A percentile compares a stretch with the other conserved stretches of the same genome.
phyloP scores from a whole-genome alignment of 2,329 filamentous ascomycete genomes.

The Hypoxylon sp. region DNA sequence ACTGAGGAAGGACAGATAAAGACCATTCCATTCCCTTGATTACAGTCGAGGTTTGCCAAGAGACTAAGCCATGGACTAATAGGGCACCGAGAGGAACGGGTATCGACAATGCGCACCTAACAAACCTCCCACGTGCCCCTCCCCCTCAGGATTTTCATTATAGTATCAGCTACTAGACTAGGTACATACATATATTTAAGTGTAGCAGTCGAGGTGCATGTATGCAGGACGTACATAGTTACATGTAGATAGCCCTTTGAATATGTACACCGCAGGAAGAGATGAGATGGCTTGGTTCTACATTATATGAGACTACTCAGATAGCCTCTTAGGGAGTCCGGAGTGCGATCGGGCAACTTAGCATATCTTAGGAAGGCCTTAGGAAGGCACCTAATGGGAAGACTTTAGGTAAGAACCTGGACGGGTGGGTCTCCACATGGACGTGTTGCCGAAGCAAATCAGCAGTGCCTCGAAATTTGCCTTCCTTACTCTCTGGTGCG shows the following conservation, averaged over 20 bases:
- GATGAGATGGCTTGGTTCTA: neutral
- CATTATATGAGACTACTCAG: neutral
- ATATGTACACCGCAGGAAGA: neutral
- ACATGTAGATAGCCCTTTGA: neutral
- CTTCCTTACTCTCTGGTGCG: constrained; percentile 35
- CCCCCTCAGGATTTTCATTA: constrained; percentile 25
- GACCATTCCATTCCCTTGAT: constrained; percentile 28
- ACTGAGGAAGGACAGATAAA: neutral
- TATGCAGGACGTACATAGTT: neutral
- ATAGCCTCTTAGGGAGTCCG: neutral
- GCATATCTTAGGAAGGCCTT: constrained; percentile 13
- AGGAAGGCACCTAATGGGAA: constrained; percentile 7
- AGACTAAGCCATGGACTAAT: constrained; percentile 20
- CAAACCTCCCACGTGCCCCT: constrained; percentile 14
- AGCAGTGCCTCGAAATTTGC: constrained; percentile 36
- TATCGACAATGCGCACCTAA: constrained; percentile 8
- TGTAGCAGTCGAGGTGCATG: neutral
- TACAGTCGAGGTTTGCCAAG: constrained; percentile 28
- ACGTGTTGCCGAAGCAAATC: constrained; percentile 36
- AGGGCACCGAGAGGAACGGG: constrained; percentile 26
- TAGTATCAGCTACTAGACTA: neutral
- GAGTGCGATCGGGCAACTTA: constrained; percentile 7
- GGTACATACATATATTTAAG: constrained; percentile 2
- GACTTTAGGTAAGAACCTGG: constrained; percentile 35
- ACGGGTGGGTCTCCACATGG: constrained; percentile 34